Conservation (phyloP, 768 basidiomycete species). For the Agaricus bisporus region DNA sequence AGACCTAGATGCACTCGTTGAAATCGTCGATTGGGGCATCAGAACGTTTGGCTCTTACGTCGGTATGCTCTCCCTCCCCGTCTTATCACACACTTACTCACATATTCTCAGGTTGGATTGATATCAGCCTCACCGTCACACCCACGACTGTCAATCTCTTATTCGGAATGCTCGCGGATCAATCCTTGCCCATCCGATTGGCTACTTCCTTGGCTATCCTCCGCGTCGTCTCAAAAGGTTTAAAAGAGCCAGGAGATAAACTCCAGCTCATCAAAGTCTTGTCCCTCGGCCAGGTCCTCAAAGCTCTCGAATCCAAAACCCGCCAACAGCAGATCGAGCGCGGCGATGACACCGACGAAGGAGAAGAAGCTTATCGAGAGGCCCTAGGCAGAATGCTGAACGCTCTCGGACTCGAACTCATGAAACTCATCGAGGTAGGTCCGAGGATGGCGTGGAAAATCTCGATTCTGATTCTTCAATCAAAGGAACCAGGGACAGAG, state of each 20-base stretch:
- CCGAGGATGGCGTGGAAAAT: constrained; percentile 16
- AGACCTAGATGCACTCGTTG: constrained; percentile 54
- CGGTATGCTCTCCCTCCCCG: constrained; percentile 50
- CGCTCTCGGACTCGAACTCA: constrained; percentile 72
- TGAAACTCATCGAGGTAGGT: constrained; percentile 77
- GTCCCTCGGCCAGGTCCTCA: constrained; percentile 76
- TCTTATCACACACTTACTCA: not conserved
- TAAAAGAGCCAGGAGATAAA: constrained; percentile 89
- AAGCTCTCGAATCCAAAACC: constrained; percentile 74
- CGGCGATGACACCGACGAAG: constrained; percentile 74
- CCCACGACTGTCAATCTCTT: constrained; percentile 81
- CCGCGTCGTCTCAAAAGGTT: constrained; percentile 85
- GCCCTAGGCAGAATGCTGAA: constrained; percentile 82
- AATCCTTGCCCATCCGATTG: constrained; percentile 72
- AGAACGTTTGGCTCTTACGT: constrained; percentile 91
- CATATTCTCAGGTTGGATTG: constrained; percentile 81
- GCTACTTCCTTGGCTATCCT: constrained; percentile 77
- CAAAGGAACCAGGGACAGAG: constrained; percentile 55
- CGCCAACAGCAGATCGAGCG: constrained; percentile 58
- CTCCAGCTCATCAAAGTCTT: constrained; percentile 86
- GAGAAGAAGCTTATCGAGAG: constrained; percentile 85
- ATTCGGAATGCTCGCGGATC: constrained; percentile 75
- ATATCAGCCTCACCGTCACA: constrained; percentile 93
- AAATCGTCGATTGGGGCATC: constrained; percentile 90
- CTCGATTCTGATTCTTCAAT: constrained; percentile 11